phyloP scores from a whole-genome alignment of 1,284 basidiomycete species.

The Phylloboletellus chloephorus region DNA sequence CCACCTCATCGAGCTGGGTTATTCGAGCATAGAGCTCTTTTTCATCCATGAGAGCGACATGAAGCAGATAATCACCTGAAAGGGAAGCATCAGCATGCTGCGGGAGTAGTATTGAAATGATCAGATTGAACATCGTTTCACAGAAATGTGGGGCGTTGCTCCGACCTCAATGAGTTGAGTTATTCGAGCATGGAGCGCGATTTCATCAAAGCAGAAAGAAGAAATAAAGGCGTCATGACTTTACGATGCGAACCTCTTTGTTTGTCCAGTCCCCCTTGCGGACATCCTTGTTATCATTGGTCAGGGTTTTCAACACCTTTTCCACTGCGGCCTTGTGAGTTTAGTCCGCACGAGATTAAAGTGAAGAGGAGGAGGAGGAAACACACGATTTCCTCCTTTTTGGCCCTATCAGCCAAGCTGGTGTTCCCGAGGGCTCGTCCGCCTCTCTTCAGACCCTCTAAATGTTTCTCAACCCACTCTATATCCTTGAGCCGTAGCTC shows the following conservation, averaged over 20 bases:
- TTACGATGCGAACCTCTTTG: constrained; percentile 78
- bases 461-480: constrained; percentile 94
- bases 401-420: constrained; percentile 90
- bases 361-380: not conserved
- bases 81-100: constrained; percentile 9
- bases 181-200: constrained; percentile 74
- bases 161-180: constrained; percentile 71
- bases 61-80: constrained; percentile 20
- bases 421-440: constrained; percentile 69
- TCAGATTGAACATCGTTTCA: constrained; percentile 59
- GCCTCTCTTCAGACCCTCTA: constrained; percentile 75
- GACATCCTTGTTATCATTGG: constrained; percentile 84
- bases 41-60: constrained; percentile 43
- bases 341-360: constrained; percentile 17
- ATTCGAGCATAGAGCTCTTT: constrained; percentile 65
- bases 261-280: constrained; percentile 94
- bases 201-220: constrained; percentile 55
- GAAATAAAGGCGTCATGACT: not conserved
- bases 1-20: constrained; percentile 59
- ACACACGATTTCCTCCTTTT: constrained; percentile 91
- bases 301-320: constrained; percentile 78
- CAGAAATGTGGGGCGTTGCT: constrained; percentile 68
- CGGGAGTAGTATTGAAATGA: constrained; percentile 8
- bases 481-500: constrained; percentile 96
- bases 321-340: constrained; percentile 68